Conservation (phyloP, 495 filamentous ascomycete species). For the Talaromyces liani region DNA sequence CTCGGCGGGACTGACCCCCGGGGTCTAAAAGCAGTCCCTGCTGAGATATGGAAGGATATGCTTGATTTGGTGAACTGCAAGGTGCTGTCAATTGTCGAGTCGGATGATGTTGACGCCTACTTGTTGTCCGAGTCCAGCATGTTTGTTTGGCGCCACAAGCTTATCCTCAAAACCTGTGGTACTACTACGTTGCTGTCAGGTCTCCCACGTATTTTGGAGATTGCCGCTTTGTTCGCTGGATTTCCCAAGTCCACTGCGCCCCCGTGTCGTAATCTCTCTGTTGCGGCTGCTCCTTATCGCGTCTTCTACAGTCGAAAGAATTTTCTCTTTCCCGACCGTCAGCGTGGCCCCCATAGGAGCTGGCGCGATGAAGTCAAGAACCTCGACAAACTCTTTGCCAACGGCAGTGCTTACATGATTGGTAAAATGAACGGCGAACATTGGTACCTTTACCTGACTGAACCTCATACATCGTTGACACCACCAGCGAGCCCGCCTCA, state of each 20-base stretch:
- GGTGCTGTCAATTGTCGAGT: conserved; percentile 87
- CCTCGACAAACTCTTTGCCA: conserved; percentile 80
- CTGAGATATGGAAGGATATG: conserved; percentile 91
- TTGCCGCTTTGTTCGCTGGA: conserved; percentile 79
- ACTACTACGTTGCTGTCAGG: conserved; percentile 92
- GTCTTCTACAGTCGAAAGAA: conserved; percentile 99
- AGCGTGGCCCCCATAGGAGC: conserved; percentile 90
- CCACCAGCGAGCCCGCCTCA: conserved; percentile 71
- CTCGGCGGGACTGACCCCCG: conserved; percentile 60
- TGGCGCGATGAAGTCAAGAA: conserved; percentile 94
- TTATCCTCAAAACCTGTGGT: conserved; percentile 98
- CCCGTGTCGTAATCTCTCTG: conserved; percentile 47
- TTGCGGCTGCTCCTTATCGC: conserved; percentile 79
- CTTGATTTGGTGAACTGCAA: conserved; percentile 97
- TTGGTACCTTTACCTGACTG: conserved; percentile 97
- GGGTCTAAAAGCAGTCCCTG: conserved; percentile 79
- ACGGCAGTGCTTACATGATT: conserved; percentile 98
- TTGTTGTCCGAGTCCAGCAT: conserved; percentile 97
- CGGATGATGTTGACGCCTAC: conserved; percentile 96
- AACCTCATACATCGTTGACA: conserved; percentile 71
- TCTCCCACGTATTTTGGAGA: conserved; percentile 80
- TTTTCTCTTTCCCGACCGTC: conserved; percentile 92
- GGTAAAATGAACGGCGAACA: conserved; percentile 99
- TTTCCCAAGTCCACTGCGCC: conserved; percentile 61
- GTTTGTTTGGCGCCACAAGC: conserved; percentile 99